Base-by-base conservation (phyloP, 2,329 filamentous ascomycete species). In the Nothopassalora personata region DNA sequence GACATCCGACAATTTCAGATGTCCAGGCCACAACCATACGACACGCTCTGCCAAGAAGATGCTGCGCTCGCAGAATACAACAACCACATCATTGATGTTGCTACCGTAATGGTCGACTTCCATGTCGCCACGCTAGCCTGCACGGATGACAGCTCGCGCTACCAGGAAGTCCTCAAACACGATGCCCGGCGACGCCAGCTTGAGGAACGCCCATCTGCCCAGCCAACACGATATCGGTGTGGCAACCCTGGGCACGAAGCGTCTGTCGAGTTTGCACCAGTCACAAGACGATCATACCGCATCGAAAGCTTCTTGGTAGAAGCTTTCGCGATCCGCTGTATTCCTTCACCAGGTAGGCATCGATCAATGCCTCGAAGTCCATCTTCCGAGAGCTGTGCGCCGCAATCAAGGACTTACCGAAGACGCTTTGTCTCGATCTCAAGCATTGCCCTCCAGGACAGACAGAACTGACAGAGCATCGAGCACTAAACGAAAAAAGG, bases 211-310 rank as follows among this genome's bases (percentile, higher is more conserved):
- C 31, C 30, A 27, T 46, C 36, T 10, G 19, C 13, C 33, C 48
- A 3, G n/a, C 19, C 5, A 33, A 43, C 19, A 28, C 18, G n/a
- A 13, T 33, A 5, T 13, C 28, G 8, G 5, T 45, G 8, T 56
- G 58, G 58, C 15, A 49, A 4, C 11, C 15, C 11, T 56, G 48
- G 53, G 53, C 58, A 1, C 15, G 30, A 28, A n/a, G 46, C 13
- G 45, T 52, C 7, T 23, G 43, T 11, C 33, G 28, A 11, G 43
- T 57, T 43, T 36, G 47, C 1, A 45, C 27, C 23, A 46, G 36
- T 4, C 54, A 57, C 51, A 60, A 60, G 39, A 43, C 43, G n/a
- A 60, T 60, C 27, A 57, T 54, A 34, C n/a, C 57, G 11, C 54
- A 60, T 18, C 43, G 58, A 28, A 34, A 52, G 30, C 55, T 57